Evolutionary conservation across 2,329 filamentous ascomycete genomes (phyloP), one percentile per base, ranked within the genome.

Genomic region (Lojkania enalia): DNA sequence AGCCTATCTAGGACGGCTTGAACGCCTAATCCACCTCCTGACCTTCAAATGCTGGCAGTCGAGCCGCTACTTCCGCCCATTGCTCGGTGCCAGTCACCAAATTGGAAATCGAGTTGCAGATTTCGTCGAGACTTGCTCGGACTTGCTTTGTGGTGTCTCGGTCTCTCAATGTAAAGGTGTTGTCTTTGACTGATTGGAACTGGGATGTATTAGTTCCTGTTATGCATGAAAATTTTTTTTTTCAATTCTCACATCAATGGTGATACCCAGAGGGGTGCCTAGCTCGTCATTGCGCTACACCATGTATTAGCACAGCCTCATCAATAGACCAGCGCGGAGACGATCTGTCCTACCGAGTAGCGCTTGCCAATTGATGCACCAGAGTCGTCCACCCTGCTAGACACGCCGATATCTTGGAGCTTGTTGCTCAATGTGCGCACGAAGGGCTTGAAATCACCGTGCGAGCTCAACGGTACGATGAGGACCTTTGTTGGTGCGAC

Each of bases 401-500:
- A 90, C 43, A 97, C 78, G 45, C 87, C 87, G 42, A 87, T 73
- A 39, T 82, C 80, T 60, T 90, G 86, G 46, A 97, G 83, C 64
- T 84, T 85, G 63, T 85, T 78, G 44, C 87, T 88, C 53, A 97
- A 75, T 58, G 82, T 78, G 61, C 82, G 80, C 43, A 91, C 77
- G 35, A 88, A 79, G n/a, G 90, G 88, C 58, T 81, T 82, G 78
- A 97, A 96, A 55, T 86, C 83, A 38, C 83, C 72, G 67, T 96
- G 88, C 61, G 81, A 83, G 42, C 90, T 95, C 32, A 97, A 80
- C 25, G 92, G 92, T 18, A 95, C 89, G 47, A 99, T 84, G 44
- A 97, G 82, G 39, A 96, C 90, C 78, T 96, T 96, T 54, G 89
- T 96, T 2, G 94, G 94, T n/a, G 94, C 90, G 40, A 96, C 81